Evolutionary conservation across 768 basidiomycete species (phyloP).

Genomic region (Myochromella boudieri): DNA sequence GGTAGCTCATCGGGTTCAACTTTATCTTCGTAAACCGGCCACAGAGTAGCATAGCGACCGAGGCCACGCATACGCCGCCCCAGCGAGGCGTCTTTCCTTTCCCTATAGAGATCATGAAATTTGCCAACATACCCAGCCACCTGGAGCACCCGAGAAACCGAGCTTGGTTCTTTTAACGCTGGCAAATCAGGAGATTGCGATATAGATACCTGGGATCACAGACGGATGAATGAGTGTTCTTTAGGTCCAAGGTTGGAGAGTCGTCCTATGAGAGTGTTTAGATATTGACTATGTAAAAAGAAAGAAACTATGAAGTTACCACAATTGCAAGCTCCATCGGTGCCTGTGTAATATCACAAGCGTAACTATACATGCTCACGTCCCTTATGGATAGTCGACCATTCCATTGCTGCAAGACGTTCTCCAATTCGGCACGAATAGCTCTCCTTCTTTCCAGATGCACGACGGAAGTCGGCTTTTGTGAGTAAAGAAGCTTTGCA

Average conservation of each 20-base stretch:
- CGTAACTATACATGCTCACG: constrained; percentile 13
- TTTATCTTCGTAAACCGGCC: background rate
- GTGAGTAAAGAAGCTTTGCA: too few species aligned
- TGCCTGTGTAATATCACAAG: background rate
- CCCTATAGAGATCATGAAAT: background rate
- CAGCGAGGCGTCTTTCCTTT: background rate
- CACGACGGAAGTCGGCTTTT: too few species aligned
- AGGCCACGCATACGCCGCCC: background rate
- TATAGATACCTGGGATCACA: constrained; percentile 3
- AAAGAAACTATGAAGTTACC: constrained; percentile 6
- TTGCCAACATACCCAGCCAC: background rate
- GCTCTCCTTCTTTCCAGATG: background rate
- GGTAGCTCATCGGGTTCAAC: background rate
- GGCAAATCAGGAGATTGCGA: background rate
- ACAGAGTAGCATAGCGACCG: background rate
- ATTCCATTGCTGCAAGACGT: background rate
- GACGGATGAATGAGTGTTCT: background rate
- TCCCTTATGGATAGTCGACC: constrained; percentile 1
- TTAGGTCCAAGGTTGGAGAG: background rate
- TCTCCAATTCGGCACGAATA: background rate
- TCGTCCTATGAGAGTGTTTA: background rate
- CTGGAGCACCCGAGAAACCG: constrained; percentile 3
- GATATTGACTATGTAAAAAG: background rate
- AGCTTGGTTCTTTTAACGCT: constrained; percentile 3
- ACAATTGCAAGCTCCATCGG: constrained; percentile 16